phyloP scores from a whole-genome alignment of 129 eudicot species.

The Flaveria trinervia region DNA sequence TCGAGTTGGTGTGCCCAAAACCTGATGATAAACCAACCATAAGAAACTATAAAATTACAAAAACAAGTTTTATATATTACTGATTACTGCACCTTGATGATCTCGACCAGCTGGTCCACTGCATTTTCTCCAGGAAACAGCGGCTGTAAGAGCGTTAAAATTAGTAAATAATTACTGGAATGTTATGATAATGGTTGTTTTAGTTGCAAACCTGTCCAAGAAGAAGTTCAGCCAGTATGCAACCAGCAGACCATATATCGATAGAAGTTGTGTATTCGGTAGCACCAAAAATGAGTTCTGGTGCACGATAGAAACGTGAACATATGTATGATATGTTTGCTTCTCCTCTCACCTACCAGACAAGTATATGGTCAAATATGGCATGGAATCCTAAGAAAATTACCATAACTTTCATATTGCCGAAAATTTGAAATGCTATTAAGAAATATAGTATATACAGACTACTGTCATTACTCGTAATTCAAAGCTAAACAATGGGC shows the following conservation, averaged over 20 bases:
- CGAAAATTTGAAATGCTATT: not conserved
- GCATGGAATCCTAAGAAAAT: not conserved
- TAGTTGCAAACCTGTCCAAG: conserved; percentile 72
- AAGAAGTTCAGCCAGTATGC: conserved; percentile 95
- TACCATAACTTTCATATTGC: not conserved
- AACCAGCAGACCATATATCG: conserved; percentile 98
- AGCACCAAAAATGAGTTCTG: conserved; percentile 95
- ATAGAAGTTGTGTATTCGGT: conserved; percentile 84
- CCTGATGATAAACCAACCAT: conserved; percentile 46
- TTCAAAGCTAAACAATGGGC: not conserved
- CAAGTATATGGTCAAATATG: conserved; percentile 5
- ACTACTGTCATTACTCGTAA: not conserved
- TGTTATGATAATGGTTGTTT: not conserved
- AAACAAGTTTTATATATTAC: not conserved
- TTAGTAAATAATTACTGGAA: conserved; percentile 7
- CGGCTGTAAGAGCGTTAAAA: conserved; percentile 44
- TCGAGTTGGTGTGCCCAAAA: conserved; percentile 97
- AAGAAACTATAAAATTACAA: conserved; percentile 18
- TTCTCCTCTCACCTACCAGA: conserved; percentile 76
- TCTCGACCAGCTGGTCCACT: conserved; percentile 95
- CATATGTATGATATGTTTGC: conserved; percentile 93
- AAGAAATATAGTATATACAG: not conserved
- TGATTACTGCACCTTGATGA: conserved; percentile 66
- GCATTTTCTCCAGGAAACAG: conserved; percentile 97
- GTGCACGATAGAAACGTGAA: conserved; percentile 92